phyloP scores from a whole-genome alignment of 1,284 basidiomycete genomes.

The Psilocybe mexicana region DNA sequence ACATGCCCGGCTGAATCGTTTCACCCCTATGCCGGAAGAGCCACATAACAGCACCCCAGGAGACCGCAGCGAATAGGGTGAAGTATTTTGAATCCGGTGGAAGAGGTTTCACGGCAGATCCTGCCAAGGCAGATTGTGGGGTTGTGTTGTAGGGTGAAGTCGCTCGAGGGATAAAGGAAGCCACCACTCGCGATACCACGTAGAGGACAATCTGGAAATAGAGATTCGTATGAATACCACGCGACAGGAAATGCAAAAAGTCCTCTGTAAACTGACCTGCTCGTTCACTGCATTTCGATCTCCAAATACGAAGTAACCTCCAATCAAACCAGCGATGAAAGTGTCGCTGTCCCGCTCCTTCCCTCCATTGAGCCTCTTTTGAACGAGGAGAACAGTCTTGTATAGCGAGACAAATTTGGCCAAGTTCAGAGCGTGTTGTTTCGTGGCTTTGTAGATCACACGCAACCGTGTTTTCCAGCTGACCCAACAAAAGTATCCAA shows the following conservation, averaged over 20 bases:
- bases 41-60: slow-evolving; percentile 99
- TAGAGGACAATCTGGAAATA: slow-evolving; percentile 89
- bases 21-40: slow-evolving; percentile 86
- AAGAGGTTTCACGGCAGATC: slow-evolving; percentile 59
- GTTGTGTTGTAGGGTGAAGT: slow-evolving; percentile 43
- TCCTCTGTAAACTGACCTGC: slow-evolving; percentile 63
- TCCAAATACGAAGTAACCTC: slow-evolving; percentile 93
- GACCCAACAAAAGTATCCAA: slow-evolving; percentile 2
- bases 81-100: slow-evolving; percentile 85
- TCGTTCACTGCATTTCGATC: slow-evolving; percentile 97
- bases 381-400: slow-evolving; percentile 83
- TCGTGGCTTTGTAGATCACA: slow-evolving; percentile 86
- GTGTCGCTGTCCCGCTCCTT: slow-evolving; percentile 83
- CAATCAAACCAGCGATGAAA: slow-evolving; percentile 91
- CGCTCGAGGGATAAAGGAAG: slow-evolving; percentile 84
- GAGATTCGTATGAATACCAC: slow-evolving; percentile 3
- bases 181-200: slow-evolving; percentile 85
- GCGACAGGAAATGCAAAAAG: slow-evolving; percentile 6
- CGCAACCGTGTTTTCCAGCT: slow-evolving; percentile 71
- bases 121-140: slow-evolving; percentile 35
- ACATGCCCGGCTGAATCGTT: slow-evolving; percentile 92
- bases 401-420: slow-evolving; percentile 94
- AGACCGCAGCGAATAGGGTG: slow-evolving; percentile 84
- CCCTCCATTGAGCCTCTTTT: slow-evolving; percentile 79
- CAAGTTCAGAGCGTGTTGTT: slow-evolving; percentile 85